Base-by-base conservation (phyloP, 2,329 filamentous ascomycete species). In the Aspergillus quadricinctus region DNA sequence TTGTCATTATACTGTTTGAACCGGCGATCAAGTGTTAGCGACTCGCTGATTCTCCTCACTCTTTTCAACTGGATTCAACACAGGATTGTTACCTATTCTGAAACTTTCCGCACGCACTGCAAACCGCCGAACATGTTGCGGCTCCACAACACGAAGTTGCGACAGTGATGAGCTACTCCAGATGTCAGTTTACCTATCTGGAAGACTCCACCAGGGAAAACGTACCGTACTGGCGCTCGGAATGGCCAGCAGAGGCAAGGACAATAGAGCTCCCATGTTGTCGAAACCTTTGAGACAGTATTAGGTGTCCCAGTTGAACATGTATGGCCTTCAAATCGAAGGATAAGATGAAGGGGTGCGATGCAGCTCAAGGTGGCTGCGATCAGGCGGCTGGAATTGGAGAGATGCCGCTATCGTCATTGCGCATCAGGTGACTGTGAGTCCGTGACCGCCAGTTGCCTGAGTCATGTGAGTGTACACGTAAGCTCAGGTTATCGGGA, bases 81-180 rank as follows among this genome's bases (percentile, higher is more conserved):
- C 41, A 49, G 62, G 72, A 27, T 14, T 14, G 2, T 60, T 76
- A 92, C 89, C 90, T 96, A 81, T 96, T 97, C 66, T 92, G 90
- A 76, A 93, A 97, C 74, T 97, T 97, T 52, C 94, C 93, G 72
- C 93, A 99, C 11, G 92, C 90, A 72, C 89, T 94, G 78, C 92
- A 97, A 50, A 97, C 88, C 73, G 94, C 93, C 66, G 92, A 96
- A 77, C 93, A 97, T 52, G 94, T 97, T 48, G 94, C 92, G 28
- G 94, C 94, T 71, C 94, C 94, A 73, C 94, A 99, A 78, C 94
- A 99, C 68, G 92, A 97, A 61, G 89, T 91, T 60, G 81, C 88
- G 65, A 92, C 87, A 46, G 89, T 91, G 64, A 90, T 72, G 61
- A 95, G 67, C 90, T 92, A 69, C 50, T 48, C 48, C 49, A 64